Base-by-base conservation (phyloP, 805 yeast species). In the Yarrowia yakushimensis region DNA sequence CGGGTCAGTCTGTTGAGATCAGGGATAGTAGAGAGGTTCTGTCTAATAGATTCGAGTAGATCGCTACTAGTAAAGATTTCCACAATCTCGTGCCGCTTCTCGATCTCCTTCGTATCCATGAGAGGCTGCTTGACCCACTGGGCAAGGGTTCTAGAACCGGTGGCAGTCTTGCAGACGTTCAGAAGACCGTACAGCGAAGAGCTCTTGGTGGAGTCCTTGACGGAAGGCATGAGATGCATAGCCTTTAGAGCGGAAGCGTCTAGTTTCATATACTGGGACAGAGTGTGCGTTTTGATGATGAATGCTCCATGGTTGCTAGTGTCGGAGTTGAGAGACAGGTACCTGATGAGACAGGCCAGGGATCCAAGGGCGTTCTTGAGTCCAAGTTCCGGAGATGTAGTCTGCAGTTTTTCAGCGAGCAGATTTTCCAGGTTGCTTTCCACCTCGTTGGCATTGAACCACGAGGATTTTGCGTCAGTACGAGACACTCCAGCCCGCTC, bases 111-210 rank as follows among this genome's bases (percentile, higher is more conserved):
- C 11, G 80, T 70, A 66, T 84, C 84, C 60, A 96, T 85, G 54
- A 94, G 79, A 0, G 99, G 99, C 74, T 94, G 99, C 70, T 93
- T 94, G 65, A 94, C 79, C 99, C 99, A 94, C 70, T 90, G 97
- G 15, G 94, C 85, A 25, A 94, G 79, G 57, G 92, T 75, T 66
- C 98, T 81, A 1, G 93, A 78, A 8, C 99, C 99, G n/a, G 94
- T 90, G 1, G 84, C 80, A 4, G 96, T 87, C 69, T 88, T 90
- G 77, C 98, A 93, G 67, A 86, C 84, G 77, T 94, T 93, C 68
- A 94, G 77, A 45, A 94, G 78, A 25, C 96, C 97, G 71, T 83
- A 92, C 42, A 94, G 75, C 10, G 96, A 87, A 77, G 77, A 76
- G 0, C 84, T 72, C 65, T 82, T 80, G 68, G 77, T 77, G 4